These are phyloP conservation scores for Zygosaccharomyces pseudobailii DNA, from an alignment of 1,139 yeast species.

Conservation along the genomic window DNA sequence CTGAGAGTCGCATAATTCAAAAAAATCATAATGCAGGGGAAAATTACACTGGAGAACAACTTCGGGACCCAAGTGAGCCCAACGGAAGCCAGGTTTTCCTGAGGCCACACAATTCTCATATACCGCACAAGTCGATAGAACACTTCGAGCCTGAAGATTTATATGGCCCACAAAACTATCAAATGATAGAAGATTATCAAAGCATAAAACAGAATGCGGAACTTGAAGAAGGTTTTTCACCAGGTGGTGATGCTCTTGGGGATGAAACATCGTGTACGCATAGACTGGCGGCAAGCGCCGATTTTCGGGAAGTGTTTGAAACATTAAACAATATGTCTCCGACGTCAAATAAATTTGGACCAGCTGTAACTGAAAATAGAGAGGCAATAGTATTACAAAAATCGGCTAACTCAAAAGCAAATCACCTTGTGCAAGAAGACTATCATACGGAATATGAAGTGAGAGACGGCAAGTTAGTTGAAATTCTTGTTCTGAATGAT, in stretches of 20 bases:
- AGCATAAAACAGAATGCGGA: neutral
- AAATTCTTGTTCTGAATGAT: constrained; percentile 26
- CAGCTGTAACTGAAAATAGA: neutral
- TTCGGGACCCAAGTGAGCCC: neutral
- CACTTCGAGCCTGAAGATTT: neutral
- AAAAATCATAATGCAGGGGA: neutral
- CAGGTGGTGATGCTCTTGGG: neutral
- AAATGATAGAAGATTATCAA: neutral
- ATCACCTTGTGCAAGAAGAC: neutral
- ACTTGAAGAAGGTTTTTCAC: neutral
- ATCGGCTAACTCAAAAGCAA: neutral
- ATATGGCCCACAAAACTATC: constrained; percentile 1
- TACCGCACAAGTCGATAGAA: neutral
- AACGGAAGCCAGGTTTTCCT: neutral
- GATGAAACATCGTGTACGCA: neutral
- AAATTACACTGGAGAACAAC: neutral
- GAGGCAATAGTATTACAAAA: neutral
- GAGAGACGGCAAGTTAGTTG: constrained; percentile 23
- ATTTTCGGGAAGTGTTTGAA: constrained; percentile 1
- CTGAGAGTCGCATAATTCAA: neutral
- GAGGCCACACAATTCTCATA: neutral
- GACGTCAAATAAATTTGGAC: neutral
- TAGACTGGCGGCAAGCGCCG: neutral
- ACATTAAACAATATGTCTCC: constrained; percentile 1
- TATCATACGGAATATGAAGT: constrained; percentile 13